These are phyloP conservation scores for Harringtonia aguacate DNA, from an alignment of 2,329 filamentous ascomycete species.

Conservation along the genomic window DNA sequence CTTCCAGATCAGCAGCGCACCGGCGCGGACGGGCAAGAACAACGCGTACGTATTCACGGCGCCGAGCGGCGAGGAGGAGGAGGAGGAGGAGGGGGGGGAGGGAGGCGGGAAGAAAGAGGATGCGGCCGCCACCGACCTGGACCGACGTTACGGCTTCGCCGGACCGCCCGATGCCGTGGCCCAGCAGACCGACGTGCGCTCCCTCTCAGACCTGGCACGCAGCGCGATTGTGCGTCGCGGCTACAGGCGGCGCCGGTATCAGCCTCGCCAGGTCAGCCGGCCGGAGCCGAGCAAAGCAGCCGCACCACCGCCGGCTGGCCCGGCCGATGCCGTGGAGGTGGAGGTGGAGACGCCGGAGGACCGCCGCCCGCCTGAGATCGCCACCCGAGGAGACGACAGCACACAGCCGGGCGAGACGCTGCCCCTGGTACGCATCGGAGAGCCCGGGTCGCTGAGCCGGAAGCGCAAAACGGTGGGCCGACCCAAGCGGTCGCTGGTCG, in stretches of 20 bases:
- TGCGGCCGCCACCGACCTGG: background rate
- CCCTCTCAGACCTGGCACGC: conserved; percentile 13
- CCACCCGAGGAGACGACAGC: no score
- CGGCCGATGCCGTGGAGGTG: no score
- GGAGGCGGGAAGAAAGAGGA: background rate
- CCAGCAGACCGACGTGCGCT: conserved; percentile 2
- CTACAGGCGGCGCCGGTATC: background rate
- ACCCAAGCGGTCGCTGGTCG: conserved; percentile 19
- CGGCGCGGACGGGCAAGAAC: conserved; percentile 27
- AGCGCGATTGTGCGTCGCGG: background rate
- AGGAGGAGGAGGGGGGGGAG: background rate
- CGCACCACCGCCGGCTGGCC: no score
- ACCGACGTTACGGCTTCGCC: background rate
- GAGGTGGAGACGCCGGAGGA: no score
- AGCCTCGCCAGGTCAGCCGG: background rate
- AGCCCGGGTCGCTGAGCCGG: conserved; percentile 17
- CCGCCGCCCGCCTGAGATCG: no score
- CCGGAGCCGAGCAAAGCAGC: background rate
- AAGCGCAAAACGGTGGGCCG: conserved; percentile 18
- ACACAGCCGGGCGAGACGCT: background rate
- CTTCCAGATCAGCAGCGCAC: conserved; percentile 25
- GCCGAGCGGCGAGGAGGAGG: background rate
- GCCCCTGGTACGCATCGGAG: conserved; percentile 14
- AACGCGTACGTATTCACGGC: conserved; percentile 30
- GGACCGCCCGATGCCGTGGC: conserved; percentile 3